Evolutionary conservation across 495 filamentous ascomycete species (phyloP).

Genomic region (Penicillium coffeae): DNA sequence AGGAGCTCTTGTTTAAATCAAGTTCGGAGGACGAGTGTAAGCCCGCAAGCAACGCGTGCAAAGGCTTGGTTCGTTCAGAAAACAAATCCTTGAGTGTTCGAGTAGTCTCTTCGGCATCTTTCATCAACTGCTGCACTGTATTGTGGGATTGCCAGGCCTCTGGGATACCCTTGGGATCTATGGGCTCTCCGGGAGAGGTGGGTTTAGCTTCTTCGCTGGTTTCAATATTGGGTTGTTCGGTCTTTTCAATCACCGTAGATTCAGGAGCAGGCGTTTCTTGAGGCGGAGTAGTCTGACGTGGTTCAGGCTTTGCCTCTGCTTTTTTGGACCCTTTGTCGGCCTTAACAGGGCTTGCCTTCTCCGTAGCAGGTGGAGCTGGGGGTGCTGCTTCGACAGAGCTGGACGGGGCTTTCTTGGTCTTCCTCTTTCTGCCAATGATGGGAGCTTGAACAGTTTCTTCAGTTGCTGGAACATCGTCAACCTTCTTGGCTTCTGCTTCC

Average conservation of each 20-base stretch:
- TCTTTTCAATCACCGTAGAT: constrained; percentile 17
- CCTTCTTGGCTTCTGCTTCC: constrained; percentile 59
- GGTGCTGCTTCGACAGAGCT: constrained; percentile 37
- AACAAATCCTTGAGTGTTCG: constrained; percentile 38
- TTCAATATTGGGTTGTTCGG: constrained; percentile 39
- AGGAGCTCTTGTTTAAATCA: constrained; percentile 45
- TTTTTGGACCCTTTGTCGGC: constrained; percentile 25
- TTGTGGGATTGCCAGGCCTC: constrained; percentile 41
- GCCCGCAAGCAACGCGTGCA: constrained; percentile 44
- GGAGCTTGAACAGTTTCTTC: constrained; percentile 70
- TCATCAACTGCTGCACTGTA: constrained; percentile 37
- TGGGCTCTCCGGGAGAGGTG: constrained; percentile 24
- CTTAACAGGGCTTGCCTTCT: constrained; percentile 33
- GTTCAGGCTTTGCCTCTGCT: constrained; percentile 22
- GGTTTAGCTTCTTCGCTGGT: constrained; percentile 24
- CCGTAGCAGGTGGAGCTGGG: constrained; percentile 31
- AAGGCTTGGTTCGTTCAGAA: constrained; percentile 35
- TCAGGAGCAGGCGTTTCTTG: neutral
- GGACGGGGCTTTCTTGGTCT: constrained; percentile 69
- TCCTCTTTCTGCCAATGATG: constrained; percentile 85
- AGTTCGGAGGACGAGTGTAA: constrained; percentile 48
- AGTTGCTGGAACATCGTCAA: constrained; percentile 47
- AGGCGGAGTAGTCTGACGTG: neutral
- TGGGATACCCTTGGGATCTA: constrained; percentile 21
- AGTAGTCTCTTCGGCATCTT: constrained; percentile 36